A percentile compares a stretch with the other conserved stretches of the same genome.
phyloP scores from a whole-genome alignment of 208 protist genomes.

The Trypanosoma boissoni region DNA sequence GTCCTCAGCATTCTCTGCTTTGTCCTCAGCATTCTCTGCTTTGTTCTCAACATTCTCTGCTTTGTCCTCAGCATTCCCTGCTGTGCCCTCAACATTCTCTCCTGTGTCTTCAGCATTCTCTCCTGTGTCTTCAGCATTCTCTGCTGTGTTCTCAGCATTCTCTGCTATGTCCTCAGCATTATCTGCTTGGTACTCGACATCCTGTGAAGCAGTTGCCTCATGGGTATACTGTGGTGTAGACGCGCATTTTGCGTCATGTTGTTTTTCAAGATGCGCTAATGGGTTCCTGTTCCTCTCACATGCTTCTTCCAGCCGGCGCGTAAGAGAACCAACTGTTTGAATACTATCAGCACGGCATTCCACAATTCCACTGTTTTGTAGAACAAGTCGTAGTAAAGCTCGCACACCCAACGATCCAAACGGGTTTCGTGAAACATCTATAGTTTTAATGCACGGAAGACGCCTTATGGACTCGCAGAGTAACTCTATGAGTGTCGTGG shows the following conservation, averaged over 20 bases:
- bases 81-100: too few species aligned
- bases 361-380: constrained; percentile 26
- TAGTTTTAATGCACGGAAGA: constrained; percentile 21
- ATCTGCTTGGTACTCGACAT: too few species aligned
- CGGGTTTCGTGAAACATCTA: constrained; percentile 67
- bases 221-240: too few species aligned
- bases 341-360: constrained; percentile 35
- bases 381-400: constrained; percentile 35
- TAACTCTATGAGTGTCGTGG: constrained; percentile 37
- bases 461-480: constrained; percentile 30
- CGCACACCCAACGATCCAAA: constrained; percentile 52
- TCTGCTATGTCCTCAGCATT: too few species aligned
- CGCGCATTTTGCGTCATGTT: background rate
- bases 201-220: too few species aligned
- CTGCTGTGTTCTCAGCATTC: background rate
- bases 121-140: background rate
- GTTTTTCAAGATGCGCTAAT: constrained; percentile 1
- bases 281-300: constrained; percentile 28
- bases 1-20: too few species aligned
- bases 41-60: too few species aligned
- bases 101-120: background rate
- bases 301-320: constrained; percentile 31
- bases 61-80: too few species aligned
- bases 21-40: too few species aligned
- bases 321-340: constrained; percentile 29